phyloP scores from a whole-genome alignment of 768 basidiomycete genomes.

The Rubroboletus pulcherrimus region DNA sequence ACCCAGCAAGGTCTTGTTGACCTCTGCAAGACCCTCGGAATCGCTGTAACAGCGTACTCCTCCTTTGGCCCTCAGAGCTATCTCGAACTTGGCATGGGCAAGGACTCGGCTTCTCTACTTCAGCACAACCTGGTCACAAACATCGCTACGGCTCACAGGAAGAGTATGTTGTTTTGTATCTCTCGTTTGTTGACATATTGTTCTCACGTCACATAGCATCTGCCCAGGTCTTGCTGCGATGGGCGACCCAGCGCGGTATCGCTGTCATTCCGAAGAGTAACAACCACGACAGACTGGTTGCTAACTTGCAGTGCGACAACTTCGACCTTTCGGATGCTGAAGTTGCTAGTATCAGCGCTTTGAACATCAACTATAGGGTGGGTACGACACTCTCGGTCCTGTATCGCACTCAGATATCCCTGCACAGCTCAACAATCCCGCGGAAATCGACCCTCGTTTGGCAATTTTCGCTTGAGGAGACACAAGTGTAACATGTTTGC shows the following conservation, averaged over 20 bases:
- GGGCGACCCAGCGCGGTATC: constrained; percentile 73
- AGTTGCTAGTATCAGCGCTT: constrained; percentile 48
- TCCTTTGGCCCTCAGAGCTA: constrained; percentile 54
- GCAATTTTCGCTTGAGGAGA: constrained; percentile 62
- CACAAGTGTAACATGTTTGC: background rate
- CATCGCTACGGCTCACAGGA: constrained; percentile 49
- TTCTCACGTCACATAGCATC: constrained; percentile 21
- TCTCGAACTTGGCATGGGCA: constrained; percentile 63
- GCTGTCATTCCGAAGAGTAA: constrained; percentile 76
- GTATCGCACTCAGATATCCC: constrained; percentile 2
- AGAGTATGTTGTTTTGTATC: constrained; percentile 37
- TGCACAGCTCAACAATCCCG: constrained; percentile 65
- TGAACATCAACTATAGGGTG: constrained; percentile 66
- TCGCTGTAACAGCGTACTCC: constrained; percentile 55
- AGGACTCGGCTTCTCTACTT: constrained; percentile 50
- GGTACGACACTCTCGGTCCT: constrained; percentile 20
- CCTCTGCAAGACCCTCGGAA: constrained; percentile 41
- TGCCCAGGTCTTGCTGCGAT: constrained; percentile 73
- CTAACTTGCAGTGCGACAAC: constrained; percentile 45
- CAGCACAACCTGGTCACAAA: constrained; percentile 41
- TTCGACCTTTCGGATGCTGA: constrained; percentile 57
- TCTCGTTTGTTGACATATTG: background rate
- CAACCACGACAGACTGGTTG: constrained; percentile 33
- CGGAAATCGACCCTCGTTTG: constrained; percentile 58
- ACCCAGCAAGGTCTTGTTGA: constrained; percentile 45